These are phyloP conservation scores for Xylariaceae sp. DNA, from an alignment of 2,329 filamentous ascomycete genomes.

Conservation along the genomic window DNA sequence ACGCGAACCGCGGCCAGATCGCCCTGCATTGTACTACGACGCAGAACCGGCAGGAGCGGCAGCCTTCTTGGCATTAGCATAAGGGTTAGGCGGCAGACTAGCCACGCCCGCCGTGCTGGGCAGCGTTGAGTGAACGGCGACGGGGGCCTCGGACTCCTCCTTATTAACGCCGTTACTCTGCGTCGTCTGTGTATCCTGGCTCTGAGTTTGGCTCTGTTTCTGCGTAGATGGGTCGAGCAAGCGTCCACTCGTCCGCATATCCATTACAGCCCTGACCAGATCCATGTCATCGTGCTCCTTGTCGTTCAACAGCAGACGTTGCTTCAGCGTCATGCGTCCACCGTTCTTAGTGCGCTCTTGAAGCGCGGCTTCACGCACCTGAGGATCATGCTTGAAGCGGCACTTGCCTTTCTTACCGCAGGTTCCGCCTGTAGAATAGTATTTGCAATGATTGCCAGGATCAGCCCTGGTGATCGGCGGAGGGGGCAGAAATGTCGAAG, in stretches of 20 bases:
- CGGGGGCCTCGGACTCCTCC: conserved; percentile 21
- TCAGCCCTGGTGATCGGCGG: conserved; percentile 53
- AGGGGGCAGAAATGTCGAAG: conserved; percentile 36
- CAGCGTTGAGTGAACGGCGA: conserved; percentile 22
- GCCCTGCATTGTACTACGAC: no score
- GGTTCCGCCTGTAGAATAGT: conserved; percentile 64
- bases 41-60: no score
- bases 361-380: conserved; percentile 59
- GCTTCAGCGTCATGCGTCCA: conserved; percentile 61
- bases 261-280: conserved; percentile 62
- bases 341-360: conserved; percentile 62
- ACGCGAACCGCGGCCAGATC: no score
- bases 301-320: conserved; percentile 63
- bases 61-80: conserved; percentile 28
- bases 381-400: conserved; percentile 65
- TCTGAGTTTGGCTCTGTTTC: conserved; percentile 10
- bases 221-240: conserved; percentile 35
- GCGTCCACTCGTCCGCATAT: conserved; percentile 58
- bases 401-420: conserved; percentile 74
- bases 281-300: conserved; percentile 65
- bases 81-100: conserved; percentile 31
- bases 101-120: conserved; percentile 26
- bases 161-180: conserved; percentile 29
- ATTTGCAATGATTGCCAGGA: conserved; percentile 65
- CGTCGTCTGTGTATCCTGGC: no score